Base-by-base conservation (phyloP, 2,329 filamentous ascomycete species). In the Hyphodiscus sp. region DNA sequence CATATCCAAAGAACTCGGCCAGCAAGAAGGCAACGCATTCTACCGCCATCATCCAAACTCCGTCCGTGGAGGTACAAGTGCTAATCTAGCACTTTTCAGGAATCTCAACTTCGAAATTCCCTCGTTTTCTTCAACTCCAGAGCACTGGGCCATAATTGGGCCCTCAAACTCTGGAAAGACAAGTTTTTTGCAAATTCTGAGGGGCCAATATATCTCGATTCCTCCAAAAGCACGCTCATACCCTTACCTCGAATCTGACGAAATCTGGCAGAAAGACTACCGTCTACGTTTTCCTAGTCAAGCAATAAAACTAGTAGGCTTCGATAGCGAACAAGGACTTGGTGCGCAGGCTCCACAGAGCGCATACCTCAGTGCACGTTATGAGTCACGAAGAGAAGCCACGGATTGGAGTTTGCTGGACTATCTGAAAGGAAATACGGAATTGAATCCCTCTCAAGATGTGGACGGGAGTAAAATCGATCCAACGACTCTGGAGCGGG, bases 241-340 rank as follows among this genome's bases (percentile, higher is more conserved):
- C 66, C 94, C 94, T 0, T 88, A 87, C 66, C 78, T 97, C 1
- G 79, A 85, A 15, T 81, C 79, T 2, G 77, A 81, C 47, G 76
- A 78, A 6, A 72, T 63, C 30, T 56, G 58, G 38, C 56, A 65
- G 6, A 77, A 72, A 62, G 76, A 75, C 58, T 70, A 68, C 51
- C 65, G 48, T 69, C 69, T 88, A 47, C 77, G 80, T 45, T 79
- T 75, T 50, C 82, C 87, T 0, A 75, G 76, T 13, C 77, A 77
- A 59, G 90, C 90, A 0, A 86, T 99, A 54, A 85, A 86, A 62
- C 92, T 96, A 74, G 91, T 97, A 10, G 92, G 94, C 0, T 97
- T 97, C 65, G 88, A 90, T 65, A 83, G 82, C 1, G 87, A 91
- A 61, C 78, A 82, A 23, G 77, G 78, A 6, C 72, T 80, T 15